Conservation (phyloP, 768 basidiomycete genomes). For the Podaxis sp. region DNA sequence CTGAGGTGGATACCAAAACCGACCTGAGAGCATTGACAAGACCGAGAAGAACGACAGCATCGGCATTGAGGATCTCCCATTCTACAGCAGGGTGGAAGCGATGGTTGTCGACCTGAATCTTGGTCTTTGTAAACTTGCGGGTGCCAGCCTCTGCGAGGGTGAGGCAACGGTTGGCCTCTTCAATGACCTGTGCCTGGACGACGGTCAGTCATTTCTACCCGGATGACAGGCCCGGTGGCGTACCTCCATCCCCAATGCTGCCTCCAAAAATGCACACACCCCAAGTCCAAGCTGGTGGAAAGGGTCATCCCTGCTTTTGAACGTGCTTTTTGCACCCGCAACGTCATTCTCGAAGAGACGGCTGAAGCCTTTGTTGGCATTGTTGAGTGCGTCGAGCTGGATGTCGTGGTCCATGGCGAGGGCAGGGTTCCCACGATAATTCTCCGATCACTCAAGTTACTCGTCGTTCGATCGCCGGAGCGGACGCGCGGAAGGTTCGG, state of each 20-base stretch:
- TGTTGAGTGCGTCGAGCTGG: constrained; percentile 26
- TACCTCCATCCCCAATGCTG: constrained; percentile 82
- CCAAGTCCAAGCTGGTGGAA: constrained; percentile 76
- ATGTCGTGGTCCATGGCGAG: constrained; percentile 27
- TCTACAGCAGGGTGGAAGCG: constrained; percentile 64
- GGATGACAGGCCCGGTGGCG: constrained; percentile 5
- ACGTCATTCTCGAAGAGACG: constrained; percentile 70
- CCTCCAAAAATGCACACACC: constrained; percentile 72
- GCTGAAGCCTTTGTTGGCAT: constrained; percentile 60
- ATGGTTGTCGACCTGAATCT: constrained; percentile 31
- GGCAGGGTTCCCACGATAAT: background rate
- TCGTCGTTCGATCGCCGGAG: background rate
- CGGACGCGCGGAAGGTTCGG: background rate
- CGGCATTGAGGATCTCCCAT: constrained; percentile 76
- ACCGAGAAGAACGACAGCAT: constrained; percentile 69
- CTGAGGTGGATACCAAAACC: constrained; percentile 18
- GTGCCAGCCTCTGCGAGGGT: constrained; percentile 60
- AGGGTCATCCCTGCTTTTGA: constrained; percentile 54
- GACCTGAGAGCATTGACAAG: constrained; percentile 72
- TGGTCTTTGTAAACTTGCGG: constrained; percentile 44
- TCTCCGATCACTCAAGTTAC: background rate
- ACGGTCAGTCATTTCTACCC: background rate
- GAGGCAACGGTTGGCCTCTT: constrained; percentile 59
- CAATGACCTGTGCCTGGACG: constrained; percentile 55
- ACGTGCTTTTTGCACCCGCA: constrained; percentile 47